phyloP scores from a whole-genome alignment of 169 alveolate species.

The Besnoitia besnoiti region DNA sequence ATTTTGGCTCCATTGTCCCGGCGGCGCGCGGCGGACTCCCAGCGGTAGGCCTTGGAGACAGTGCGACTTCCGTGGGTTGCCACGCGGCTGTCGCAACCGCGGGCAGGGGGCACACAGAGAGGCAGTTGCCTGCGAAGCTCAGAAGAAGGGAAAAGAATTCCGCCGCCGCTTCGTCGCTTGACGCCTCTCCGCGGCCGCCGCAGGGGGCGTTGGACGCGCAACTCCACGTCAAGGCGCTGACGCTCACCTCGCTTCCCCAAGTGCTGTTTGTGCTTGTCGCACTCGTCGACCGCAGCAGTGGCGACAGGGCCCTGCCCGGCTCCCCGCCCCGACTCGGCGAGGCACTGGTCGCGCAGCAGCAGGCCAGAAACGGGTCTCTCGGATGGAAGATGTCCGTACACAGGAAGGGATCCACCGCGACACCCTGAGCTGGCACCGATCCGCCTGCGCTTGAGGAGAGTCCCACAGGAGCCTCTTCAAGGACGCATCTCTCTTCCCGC shows the following conservation, averaged over 20 bases:
- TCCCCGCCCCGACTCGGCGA: background rate
- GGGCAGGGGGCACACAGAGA: constrained; percentile 52
- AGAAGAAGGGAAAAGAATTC: background rate
- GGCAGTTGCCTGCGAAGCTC: constrained; percentile 55
- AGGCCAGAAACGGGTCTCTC: background rate
- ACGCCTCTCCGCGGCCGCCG: background rate
- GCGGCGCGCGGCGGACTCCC: too few species aligned
- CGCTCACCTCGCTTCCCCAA: constrained; percentile 21
- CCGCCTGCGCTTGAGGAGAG: too few species aligned
- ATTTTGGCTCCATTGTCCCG: too few species aligned
- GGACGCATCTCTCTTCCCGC: too few species aligned
- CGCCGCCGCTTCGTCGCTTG: background rate
- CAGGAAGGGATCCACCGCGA: too few species aligned
- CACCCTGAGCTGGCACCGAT: too few species aligned
- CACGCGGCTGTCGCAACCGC: constrained; percentile 49
- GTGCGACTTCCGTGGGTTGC: constrained; percentile 30
- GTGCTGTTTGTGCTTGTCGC: background rate
- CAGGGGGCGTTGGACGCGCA: background rate
- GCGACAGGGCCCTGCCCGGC: background rate
- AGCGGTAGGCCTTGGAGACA: constrained; percentile 20
- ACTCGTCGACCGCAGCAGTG: background rate
- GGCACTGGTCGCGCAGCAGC: background rate
- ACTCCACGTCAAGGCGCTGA: constrained; percentile 6
- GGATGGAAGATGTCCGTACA: background rate
- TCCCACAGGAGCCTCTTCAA: too few species aligned